Conservation (phyloP, 352 stramenopile genomes). For the Globisporangium iwayamae region DNA sequence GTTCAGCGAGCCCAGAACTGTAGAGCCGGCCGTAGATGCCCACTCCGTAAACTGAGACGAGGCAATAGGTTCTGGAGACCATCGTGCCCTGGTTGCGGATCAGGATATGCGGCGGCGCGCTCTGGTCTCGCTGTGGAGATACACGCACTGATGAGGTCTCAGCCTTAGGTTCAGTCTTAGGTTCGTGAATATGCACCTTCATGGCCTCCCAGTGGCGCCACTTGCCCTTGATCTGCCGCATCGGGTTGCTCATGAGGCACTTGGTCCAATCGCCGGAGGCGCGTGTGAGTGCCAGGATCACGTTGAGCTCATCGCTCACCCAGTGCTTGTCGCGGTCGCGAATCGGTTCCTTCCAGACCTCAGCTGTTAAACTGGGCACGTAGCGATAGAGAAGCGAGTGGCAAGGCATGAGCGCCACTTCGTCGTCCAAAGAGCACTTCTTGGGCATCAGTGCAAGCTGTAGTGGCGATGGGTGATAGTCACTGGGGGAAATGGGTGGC, state of each 20-base stretch:
- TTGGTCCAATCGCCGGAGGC: neutral
- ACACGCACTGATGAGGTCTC: neutral
- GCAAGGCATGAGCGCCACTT: slow-evolving; percentile 74
- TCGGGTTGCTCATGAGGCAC: slow-evolving; percentile 40
- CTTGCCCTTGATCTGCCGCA: slow-evolving; percentile 32
- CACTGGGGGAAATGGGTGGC: slow-evolving; percentile 4
- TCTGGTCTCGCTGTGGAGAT: slow-evolving; percentile 8
- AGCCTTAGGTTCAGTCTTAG: neutral
- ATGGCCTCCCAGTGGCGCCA: slow-evolving; percentile 39
- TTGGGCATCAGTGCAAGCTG: slow-evolving; percentile 44
- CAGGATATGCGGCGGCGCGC: slow-evolving; percentile 27
- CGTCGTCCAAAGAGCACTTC: slow-evolving; percentile 44
- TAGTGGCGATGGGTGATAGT: slow-evolving; percentile 26
- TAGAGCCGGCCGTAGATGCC: slow-evolving; percentile 58
- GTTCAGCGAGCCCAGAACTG: slow-evolving; percentile 34
- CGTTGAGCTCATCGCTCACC: slow-evolving; percentile 43
- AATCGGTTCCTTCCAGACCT: slow-evolving; percentile 53
- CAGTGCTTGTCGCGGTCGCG: slow-evolving; percentile 61
- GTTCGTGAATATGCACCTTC: slow-evolving; percentile 28
- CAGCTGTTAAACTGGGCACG: slow-evolving; percentile 25
- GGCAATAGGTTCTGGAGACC: slow-evolving; percentile 58
- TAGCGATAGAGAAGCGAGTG: slow-evolving; percentile 49
- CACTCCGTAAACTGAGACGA: slow-evolving; percentile 56
- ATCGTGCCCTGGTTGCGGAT: slow-evolving; percentile 44
- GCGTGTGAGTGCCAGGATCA: slow-evolving; percentile 24